Conservation (phyloP, 805 yeast genomes). For the Kregervanrija delftensis region DNA sequence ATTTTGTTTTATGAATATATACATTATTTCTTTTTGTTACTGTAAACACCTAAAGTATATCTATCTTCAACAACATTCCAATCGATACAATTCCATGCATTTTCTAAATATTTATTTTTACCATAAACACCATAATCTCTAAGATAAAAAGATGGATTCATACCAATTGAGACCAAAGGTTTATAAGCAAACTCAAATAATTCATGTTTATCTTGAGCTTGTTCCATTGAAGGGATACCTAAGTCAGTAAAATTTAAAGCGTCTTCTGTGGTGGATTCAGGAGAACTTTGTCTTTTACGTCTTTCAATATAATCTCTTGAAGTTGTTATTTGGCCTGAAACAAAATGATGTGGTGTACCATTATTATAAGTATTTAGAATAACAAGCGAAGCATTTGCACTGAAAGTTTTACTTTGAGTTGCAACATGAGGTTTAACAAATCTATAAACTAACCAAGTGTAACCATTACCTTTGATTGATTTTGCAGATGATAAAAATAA, state of each 20-base stretch:
- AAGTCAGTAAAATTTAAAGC: slow-evolving; percentile 9
- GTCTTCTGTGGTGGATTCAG: slow-evolving; percentile 7
- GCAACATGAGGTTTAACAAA: slow-evolving; percentile 24
- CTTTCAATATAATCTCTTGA: slow-evolving; percentile 27
- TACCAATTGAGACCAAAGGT: slow-evolving; percentile 68
- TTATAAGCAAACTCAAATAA: slow-evolving; percentile 34
- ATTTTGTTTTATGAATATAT: no score
- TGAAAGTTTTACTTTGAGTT: slow-evolving; percentile 13
- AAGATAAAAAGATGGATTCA: slow-evolving; percentile 62
- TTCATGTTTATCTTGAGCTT: slow-evolving; percentile 36
- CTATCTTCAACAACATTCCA: slow-evolving; percentile 70
- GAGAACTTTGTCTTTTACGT: slow-evolving; percentile 4
- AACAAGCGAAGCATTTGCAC: slow-evolving; percentile 41
- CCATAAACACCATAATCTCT: slow-evolving; percentile 78
- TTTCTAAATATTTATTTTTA: slow-evolving; percentile 61
- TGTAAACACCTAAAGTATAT: slow-evolving; percentile 4
- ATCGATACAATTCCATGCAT: slow-evolving; percentile 71
- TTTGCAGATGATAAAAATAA: slow-evolving; percentile 62
- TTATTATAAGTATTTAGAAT: slow-evolving; percentile 82
- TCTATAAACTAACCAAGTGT: slow-evolving; percentile 80
- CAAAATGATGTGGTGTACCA: slow-evolving; percentile 69
- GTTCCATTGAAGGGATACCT: slow-evolving; percentile 29
- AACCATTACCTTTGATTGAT: slow-evolving; percentile 82
- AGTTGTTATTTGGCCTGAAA: slow-evolving; percentile 44
- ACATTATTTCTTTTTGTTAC: no score